Evolutionary conservation across 2,329 filamentous ascomycete species (phyloP).

Genomic region (Arachnomyces sp.): DNA sequence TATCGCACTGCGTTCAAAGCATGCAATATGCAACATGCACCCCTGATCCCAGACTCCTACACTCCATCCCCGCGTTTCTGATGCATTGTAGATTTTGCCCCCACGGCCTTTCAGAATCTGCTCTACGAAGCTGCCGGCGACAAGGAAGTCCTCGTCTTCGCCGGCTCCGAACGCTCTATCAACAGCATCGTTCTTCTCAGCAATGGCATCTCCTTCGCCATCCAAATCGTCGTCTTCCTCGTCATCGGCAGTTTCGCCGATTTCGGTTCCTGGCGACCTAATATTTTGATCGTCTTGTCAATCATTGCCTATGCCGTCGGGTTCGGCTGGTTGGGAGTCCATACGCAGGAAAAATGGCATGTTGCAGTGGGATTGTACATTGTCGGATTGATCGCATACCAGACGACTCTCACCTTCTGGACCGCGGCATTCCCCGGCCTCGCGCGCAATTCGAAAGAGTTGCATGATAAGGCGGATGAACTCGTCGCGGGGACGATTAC

Average conservation of each 20-base stretch:
- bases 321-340: constrained; percentile 61
- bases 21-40: neutral
- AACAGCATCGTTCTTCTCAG: constrained; percentile 58
- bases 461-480: constrained; percentile 44
- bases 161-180: constrained; percentile 51
- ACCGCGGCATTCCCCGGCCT: constrained; percentile 57
- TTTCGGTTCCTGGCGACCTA: constrained; percentile 58
- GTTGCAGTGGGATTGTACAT: constrained; percentile 57
- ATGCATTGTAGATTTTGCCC: constrained; percentile 45
- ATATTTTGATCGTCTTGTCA: constrained; percentile 55
- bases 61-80: no score
- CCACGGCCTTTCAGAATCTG: constrained; percentile 58
- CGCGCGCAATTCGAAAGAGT: constrained; percentile 46
- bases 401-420: constrained; percentile 62
- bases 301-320: constrained; percentile 56
- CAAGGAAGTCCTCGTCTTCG: constrained; percentile 47
- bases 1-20: constrained; percentile 1
- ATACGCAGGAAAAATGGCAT: constrained; percentile 53
- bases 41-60: no score
- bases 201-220: constrained; percentile 62
- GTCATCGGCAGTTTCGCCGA: constrained; percentile 47
- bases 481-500: constrained; percentile 47
- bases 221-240: constrained; percentile 51
- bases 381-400: constrained; percentile 58
- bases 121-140: constrained; percentile 54